A percentile compares a stretch with the other conserved stretches of the same genome.
Evolutionary conservation across 768 basidiomycete species (phyloP).

Genomic region (Termitomyces sp.): DNA sequence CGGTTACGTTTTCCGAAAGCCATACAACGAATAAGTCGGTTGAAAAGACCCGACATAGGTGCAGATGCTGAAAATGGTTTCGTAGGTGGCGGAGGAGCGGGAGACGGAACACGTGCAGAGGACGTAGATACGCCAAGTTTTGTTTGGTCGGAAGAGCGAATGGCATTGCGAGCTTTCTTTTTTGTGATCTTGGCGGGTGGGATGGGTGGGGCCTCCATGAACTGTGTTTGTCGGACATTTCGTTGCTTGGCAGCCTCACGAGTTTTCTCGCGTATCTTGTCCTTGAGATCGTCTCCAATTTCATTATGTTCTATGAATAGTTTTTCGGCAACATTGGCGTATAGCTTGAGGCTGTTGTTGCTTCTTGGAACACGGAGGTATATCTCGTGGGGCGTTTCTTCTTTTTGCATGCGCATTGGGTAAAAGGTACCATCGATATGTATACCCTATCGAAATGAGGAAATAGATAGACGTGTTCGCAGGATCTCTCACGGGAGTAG

Average conservation of each 20-base stretch:
- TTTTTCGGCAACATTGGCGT: slow-evolving; percentile 72
- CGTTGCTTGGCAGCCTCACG: slow-evolving; percentile 37
- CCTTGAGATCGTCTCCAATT: slow-evolving; percentile 41
- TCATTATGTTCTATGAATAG: slow-evolving; percentile 57
- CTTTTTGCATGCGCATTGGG: slow-evolving; percentile 48
- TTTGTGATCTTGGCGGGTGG: slow-evolving; percentile 27
- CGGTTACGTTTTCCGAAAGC: slow-evolving; percentile 44
- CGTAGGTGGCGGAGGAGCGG: slow-evolving; percentile 17
- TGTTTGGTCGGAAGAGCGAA: slow-evolving; percentile 23
- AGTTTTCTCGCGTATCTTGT: slow-evolving; percentile 42
- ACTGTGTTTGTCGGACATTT: slow-evolving; percentile 40
- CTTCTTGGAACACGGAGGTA: slow-evolving; percentile 48
- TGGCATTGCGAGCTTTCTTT: slow-evolving; percentile 35
- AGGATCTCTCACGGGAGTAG: slow-evolving; percentile 43
- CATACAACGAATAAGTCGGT: slow-evolving; percentile 49
- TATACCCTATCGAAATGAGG: slow-evolving; percentile 43
- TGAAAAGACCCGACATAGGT: slow-evolving; percentile 18
- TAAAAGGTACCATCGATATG: slow-evolving; percentile 63
- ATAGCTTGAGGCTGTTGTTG: slow-evolving; percentile 51
- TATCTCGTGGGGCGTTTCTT: slow-evolving; percentile 61
- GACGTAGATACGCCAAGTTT: slow-evolving; percentile 24
- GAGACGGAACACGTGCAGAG: slow-evolving; percentile 22
- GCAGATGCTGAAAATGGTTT: slow-evolving; percentile 14
- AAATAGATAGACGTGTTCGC: neutral
- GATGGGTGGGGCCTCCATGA: slow-evolving; percentile 42